phyloP scores from a whole-genome alignment of 1,139 yeast genomes.

The Lipomyces yarrowii region DNA sequence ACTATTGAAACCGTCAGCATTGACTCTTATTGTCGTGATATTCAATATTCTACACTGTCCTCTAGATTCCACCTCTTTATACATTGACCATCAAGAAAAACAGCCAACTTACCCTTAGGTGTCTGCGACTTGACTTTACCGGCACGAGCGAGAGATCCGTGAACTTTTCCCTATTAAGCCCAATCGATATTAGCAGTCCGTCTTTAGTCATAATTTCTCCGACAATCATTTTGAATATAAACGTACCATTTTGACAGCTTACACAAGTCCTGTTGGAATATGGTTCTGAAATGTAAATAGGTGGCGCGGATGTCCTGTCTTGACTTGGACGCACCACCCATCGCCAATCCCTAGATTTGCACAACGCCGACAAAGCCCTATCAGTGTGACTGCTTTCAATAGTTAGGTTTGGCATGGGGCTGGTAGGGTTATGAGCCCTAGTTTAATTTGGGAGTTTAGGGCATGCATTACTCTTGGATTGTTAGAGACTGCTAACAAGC shows the following conservation, averaged over 20 bases:
- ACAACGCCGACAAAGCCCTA: too few species aligned
- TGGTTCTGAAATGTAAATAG: not conserved
- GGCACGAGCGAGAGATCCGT: constrained; percentile 99
- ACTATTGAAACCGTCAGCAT: constrained; percentile 64
- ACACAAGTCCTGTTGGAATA: not conserved
- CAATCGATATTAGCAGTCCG: not conserved
- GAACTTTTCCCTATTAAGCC: constrained; percentile 59
- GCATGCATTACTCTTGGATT: too few species aligned
- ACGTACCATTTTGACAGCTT: constrained; percentile 20
- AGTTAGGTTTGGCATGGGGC: too few species aligned
- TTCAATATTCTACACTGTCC: not conserved
- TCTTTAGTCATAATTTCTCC: not conserved
- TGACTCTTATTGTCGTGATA: not conserved
- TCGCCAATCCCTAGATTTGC: too few species aligned
- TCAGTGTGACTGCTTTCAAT: too few species aligned
- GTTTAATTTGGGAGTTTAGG: too few species aligned
- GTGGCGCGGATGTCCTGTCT: not conserved
- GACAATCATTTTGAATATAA: not conserved
- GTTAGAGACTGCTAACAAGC: too few species aligned
- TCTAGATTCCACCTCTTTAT: not conserved
- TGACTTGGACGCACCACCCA: not conserved
- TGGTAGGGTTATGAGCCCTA: too few species aligned
- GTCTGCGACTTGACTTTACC: constrained; percentile 99
- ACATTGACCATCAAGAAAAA: not conserved
- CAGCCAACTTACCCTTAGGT: constrained; percentile 60